Base-by-base conservation (phyloP, 495 filamentous ascomycete genomes). In the Tetracladium setigerum region DNA sequence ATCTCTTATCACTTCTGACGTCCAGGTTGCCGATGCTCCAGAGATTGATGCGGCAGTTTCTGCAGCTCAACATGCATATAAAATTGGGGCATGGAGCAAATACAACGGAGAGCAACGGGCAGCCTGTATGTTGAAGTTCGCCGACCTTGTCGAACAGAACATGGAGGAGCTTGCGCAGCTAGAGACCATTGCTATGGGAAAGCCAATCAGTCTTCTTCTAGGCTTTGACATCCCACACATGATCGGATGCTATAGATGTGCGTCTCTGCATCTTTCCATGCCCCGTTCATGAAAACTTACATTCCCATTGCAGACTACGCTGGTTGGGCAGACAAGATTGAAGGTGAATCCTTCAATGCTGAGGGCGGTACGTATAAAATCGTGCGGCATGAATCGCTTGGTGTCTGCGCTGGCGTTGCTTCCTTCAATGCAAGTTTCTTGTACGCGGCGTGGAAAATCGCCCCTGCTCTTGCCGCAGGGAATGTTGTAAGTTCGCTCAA, bases 401-500 rank as follows among this genome's bases (percentile, higher is more conserved):
- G 70, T 9, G 60, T 73, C 19, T 55, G 50, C 33, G 64, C 35
- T 15, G 69, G 57, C 3, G 69, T 73, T 30, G 55, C 59, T 7
- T 72, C 74, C 13, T 79, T 72, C 69, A 79, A 77, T 62, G 72
- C 60, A 38, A 68, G 69, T 32, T 38, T 73, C 8, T 40, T 67
- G 7, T 56, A 72, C 32, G 59, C 65, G 0, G 47, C 58, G 4
- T 66, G 62, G 16, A 74, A 74, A 47, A 63, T 73, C 36, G 60
- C 50, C 0, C 63, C 70, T 0, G 70, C 68, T 14, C 35, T 77
- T 7, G 35, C 72, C 10, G 68, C 73, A 0, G 73, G 73, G 10
- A 71, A 71, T 31, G 24, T 30, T 4, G 62, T 76, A n/a, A n/a
- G n/a, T n/a, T n/a, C n/a, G n/a, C n/a, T n/a, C n/a, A n/a, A n/a